Evolutionary conservation across 108 stramenopile genomes (phyloP).

Genomic region (Fragilaria crotonensis): DNA sequence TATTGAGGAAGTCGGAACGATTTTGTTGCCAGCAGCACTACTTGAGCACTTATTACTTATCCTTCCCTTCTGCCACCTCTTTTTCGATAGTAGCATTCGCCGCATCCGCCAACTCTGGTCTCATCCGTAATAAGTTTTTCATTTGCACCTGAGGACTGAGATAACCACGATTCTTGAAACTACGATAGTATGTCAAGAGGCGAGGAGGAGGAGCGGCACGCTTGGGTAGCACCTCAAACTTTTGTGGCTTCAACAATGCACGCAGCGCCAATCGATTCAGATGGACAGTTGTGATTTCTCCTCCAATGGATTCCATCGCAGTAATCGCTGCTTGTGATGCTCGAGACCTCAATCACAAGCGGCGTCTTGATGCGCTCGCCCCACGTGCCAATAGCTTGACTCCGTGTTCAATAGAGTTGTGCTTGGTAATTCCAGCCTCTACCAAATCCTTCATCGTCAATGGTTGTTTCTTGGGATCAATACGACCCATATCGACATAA

Average conservation of each 20-base stretch:
- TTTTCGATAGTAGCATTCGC: slow-evolving; percentile 3
- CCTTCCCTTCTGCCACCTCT: background rate
- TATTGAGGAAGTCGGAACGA: no score
- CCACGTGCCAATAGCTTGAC: slow-evolving; percentile 81
- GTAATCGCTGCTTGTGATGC: slow-evolving; percentile 84
- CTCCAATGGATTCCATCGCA: slow-evolving; percentile 89
- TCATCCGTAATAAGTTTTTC: slow-evolving; percentile 43
- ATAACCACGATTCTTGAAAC: slow-evolving; percentile 88
- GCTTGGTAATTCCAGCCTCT: slow-evolving; percentile 73
- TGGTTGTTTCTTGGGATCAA: slow-evolving; percentile 34
- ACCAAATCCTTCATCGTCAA: slow-evolving; percentile 91
- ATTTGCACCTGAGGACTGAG: slow-evolving; percentile 90
- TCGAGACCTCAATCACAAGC: slow-evolving; percentile 86
- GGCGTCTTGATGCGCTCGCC: slow-evolving; percentile 48
- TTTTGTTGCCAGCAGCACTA: no score
- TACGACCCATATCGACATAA: slow-evolving; percentile 92
- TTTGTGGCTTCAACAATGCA: slow-evolving; percentile 89
- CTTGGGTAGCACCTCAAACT: slow-evolving; percentile 76
- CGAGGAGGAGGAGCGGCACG: slow-evolving; percentile 92
- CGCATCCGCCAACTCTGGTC: slow-evolving; percentile 39
- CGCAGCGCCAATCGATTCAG: slow-evolving; percentile 91
- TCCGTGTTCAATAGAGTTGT: slow-evolving; percentile 71
- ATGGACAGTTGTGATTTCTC: slow-evolving; percentile 93
- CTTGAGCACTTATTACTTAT: background rate
- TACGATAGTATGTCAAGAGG: slow-evolving; percentile 89